phyloP scores from a whole-genome alignment of 176 grass and related monocot species.

The Guadua angustifolia region DNA sequence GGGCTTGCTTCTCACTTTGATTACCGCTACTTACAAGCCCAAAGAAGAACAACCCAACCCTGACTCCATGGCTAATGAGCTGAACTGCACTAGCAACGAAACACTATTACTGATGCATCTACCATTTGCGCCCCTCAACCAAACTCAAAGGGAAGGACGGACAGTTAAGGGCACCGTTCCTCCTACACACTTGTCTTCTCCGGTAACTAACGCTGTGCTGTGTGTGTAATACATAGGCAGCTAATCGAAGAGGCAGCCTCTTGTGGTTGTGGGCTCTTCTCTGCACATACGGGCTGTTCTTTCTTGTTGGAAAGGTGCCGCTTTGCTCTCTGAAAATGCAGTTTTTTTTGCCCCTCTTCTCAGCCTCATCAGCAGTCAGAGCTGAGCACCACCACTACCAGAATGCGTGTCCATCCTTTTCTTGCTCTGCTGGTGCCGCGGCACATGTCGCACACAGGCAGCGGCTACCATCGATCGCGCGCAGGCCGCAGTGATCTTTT shows the following conservation, averaged over 20 bases:
- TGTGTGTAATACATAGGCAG: too few relatives aligned
- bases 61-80: background rate
- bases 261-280: background rate
- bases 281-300: background rate
- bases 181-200: background rate
- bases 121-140: background rate
- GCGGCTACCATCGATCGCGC: background rate
- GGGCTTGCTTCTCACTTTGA: background rate
- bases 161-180: background rate
- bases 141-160: too few relatives aligned
- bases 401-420: background rate
- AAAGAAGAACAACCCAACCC: background rate
- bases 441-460: background rate
- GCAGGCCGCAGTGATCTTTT: background rate
- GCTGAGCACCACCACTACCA: background rate
- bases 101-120: background rate
- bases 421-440: background rate
- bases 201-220: background rate
- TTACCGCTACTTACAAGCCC: background rate
- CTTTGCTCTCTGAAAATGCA: slow-evolving; percentile 6
- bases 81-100: background rate
- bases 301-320: background rate
- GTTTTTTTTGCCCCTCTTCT: too few relatives aligned
- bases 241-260: too few relatives aligned
- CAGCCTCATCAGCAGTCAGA: background rate